A percentile compares a stretch with the other conserved stretches of the same genome.
These are phyloP conservation scores for Aquilaria sinensis DNA, from an alignment of 345 rosid species.

Conservation along the genomic window DNA sequence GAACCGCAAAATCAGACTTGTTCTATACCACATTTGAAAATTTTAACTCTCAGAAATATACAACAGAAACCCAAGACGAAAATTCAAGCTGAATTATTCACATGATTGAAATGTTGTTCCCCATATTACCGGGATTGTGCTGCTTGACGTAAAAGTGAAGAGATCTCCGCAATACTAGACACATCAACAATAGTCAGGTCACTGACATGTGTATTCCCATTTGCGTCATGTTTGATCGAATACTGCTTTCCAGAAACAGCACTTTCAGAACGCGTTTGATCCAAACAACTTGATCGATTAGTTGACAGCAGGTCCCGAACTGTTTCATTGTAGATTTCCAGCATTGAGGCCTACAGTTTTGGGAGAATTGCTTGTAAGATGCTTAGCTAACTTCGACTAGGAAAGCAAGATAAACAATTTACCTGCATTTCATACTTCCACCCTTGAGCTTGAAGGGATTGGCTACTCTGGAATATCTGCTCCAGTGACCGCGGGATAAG, in stretches of 20 bases:
- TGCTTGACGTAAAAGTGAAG: slow-evolving; percentile 71
- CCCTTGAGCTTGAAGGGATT: slow-evolving; percentile 65
- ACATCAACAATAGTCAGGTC: slow-evolving; percentile 87
- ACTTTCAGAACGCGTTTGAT: slow-evolving; percentile 37
- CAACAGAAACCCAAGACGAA: neutral
- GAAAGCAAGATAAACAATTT: slow-evolving; percentile 3
- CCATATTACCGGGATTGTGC: slow-evolving; percentile 78
- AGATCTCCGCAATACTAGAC: slow-evolving; percentile 60
- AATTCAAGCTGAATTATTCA: neutral
- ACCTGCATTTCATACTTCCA: slow-evolving; percentile 99
- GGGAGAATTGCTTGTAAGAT: neutral
- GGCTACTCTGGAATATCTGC: slow-evolving; percentile 79
- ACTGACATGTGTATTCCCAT: slow-evolving; percentile 74
- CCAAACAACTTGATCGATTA: slow-evolving; percentile 31
- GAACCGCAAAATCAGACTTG: too few species aligned
- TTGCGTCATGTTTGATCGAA: slow-evolving; percentile 74
- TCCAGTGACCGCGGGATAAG: slow-evolving; percentile 89
- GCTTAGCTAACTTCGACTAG: slow-evolving; percentile 5
- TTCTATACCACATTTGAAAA: too few species aligned
- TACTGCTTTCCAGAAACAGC: slow-evolving; percentile 66
- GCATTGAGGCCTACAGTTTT: slow-evolving; percentile 69
- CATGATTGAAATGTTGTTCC: neutral
- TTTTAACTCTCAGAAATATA: too few species aligned
- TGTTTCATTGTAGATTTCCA: slow-evolving; percentile 93
- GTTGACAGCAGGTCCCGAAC: slow-evolving; percentile 70